Percentiles rank a stretch among this genome's conserved stretches.
These are phyloP conservation scores for Plasmodium vivax DNA, from an alignment of 169 alveolate genomes.

Conservation along the genomic window DNA sequence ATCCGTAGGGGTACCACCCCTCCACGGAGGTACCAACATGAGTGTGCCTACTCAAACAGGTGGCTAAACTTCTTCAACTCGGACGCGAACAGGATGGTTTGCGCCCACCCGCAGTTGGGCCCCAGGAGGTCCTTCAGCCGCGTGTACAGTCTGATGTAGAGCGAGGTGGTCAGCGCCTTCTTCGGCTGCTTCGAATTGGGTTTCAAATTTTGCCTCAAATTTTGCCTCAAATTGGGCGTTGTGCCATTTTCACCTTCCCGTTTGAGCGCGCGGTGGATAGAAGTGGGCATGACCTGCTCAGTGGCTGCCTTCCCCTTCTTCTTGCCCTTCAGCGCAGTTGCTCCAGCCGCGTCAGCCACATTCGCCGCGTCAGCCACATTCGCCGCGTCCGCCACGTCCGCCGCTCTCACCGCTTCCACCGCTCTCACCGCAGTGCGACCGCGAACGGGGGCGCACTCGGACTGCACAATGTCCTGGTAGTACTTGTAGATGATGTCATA, in stretches of 20 bases:
- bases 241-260: not conserved
- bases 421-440: not conserved
- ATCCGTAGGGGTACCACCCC: not conserved
- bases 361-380: not conserved
- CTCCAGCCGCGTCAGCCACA: not conserved
- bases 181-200: not conserved
- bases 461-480: slow-evolving; percentile 29
- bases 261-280: not conserved
- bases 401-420: not conserved
- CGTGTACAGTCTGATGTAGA: slow-evolving; percentile 41
- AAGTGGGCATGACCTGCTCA: not conserved
- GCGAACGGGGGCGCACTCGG: not conserved
- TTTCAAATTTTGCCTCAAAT: not conserved
- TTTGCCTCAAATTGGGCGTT: not conserved
- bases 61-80: slow-evolving; percentile 52
- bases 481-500: slow-evolving; percentile 69
- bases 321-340: not conserved
- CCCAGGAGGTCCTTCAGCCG: slow-evolving; percentile 47
- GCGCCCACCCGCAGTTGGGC: slow-evolving; percentile 76
- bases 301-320: not conserved
- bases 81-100: slow-evolving; percentile 55
- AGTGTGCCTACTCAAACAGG: slow-evolving; percentile 3
- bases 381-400: not conserved
- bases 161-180: slow-evolving; percentile 37
- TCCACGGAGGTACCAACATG: no score